Base-by-base conservation (phyloP, 208 protist species). In the Wallacemonas collosoma region DNA sequence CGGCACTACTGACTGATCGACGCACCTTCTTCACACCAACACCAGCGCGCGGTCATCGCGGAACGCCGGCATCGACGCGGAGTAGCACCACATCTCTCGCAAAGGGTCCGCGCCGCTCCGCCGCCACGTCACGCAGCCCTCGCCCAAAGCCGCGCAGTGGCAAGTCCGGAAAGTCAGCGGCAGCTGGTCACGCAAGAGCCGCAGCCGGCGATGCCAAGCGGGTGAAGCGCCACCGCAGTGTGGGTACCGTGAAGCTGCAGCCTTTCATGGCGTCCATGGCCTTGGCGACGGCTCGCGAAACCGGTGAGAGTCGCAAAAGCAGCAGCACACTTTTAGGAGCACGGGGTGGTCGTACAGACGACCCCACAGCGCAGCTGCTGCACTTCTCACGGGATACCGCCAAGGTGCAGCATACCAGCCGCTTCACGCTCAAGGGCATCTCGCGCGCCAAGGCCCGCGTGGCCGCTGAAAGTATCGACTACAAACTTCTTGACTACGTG, bases 401-500 rank as follows among this genome's bases (percentile, higher is more conserved):
- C 60, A 65, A 65, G 36, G 43, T 65, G 43, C n/a, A 8, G 36
- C 60, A 41, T 17, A 8, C 4, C n/a, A 65, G 41, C 4, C 40
- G 40, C 5, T 65, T 65, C 60, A 51, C 60, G n/a, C 40, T 35
- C n/a, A 65, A 65, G 60, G 3, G 41, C 40, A 65, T 65, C n/a
- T 53, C 8, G 8, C 43, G 41, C 14, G 38, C 36, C n/a, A 39
- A 8, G 11, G 60, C 60, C 41, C 40, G 36, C 14, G 9, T 11
- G 5, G 60, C 38, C n/a, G 60, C 60, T 3, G 60, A 45, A 26
- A 65, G 50, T 6, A 17, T 65, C 40, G 60, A 65, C 17, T 65
- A 41, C 40, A 65, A 45, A 17, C 43, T 65, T 6, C 60, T 65
- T 41, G 60, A 65, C 43, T 65, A 65, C 43, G 60, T 65, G n/a